Conservation (phyloP, 2,329 filamentous ascomycete species). For the Nothophaeocryptopus gaeumannii region DNA sequence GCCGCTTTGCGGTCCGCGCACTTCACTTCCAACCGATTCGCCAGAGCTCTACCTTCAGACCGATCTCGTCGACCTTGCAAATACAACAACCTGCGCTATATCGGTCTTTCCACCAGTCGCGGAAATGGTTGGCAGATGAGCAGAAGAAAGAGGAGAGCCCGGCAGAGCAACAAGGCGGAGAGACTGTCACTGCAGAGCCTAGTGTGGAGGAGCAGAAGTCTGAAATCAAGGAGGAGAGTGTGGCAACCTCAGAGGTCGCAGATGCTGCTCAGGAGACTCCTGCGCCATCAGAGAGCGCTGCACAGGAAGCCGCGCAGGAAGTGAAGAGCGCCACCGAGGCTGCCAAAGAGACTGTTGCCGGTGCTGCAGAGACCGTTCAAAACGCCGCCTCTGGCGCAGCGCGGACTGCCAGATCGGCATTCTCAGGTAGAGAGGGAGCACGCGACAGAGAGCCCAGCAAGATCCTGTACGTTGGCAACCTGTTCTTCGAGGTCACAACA, state of each 20-base stretch:
- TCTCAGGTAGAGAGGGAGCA: background rate
- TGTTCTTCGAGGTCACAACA: conserved; percentile 66
- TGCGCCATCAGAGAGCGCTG: conserved; percentile 13
- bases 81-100: conserved; percentile 37
- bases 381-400: conserved; percentile 8
- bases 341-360: conserved; percentile 15
- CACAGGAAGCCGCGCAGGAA: conserved; percentile 23
- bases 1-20: conserved; percentile 56
- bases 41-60: conserved; percentile 36
- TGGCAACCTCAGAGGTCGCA: conserved; percentile 25
- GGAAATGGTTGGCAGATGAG: conserved; percentile 40
- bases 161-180: conserved; percentile 34
- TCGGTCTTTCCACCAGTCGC: conserved; percentile 40
- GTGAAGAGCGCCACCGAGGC: conserved; percentile 20
- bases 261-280: conserved; percentile 22
- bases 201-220: conserved; percentile 29
- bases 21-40: conserved; percentile 47
- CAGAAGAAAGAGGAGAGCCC: conserved; percentile 22
- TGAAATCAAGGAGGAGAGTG: conserved; percentile 28
- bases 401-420: conserved; percentile 2
- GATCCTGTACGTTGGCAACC: conserved; percentile 65
- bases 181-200: conserved; percentile 36
- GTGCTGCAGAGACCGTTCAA: conserved; percentile 11
- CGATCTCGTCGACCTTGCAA: conserved; percentile 34
- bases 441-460: conserved; percentile 31